Evolutionary conservation across 2,329 filamentous ascomycete genomes (phyloP).

Genomic region (Aspergillus arachidicola): DNA sequence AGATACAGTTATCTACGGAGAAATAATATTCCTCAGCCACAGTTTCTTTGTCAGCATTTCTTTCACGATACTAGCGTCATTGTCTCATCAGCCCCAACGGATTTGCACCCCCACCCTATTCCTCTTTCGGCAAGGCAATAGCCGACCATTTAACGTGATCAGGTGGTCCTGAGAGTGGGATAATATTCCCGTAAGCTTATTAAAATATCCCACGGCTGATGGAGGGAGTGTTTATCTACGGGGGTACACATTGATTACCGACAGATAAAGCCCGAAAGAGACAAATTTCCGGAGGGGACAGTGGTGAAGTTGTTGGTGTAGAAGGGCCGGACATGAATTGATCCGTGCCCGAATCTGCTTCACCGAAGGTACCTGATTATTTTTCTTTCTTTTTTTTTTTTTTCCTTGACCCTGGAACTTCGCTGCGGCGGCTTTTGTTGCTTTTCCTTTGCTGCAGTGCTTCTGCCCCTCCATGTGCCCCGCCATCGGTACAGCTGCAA

Average conservation of each 20-base stretch:
- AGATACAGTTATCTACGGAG: neutral
- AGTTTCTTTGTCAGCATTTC: neutral
- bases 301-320: neutral
- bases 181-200: slow-evolving; percentile 9
- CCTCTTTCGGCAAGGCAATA: slow-evolving; percentile 26
- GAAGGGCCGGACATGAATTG: slow-evolving; percentile 1
- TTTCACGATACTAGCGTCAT: neutral
- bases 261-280: slow-evolving; percentile 8
- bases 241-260: neutral
- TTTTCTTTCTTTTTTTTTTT: slow-evolving; percentile 5
- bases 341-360: slow-evolving; percentile 14
- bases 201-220: slow-evolving; percentile 3
- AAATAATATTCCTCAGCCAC: slow-evolving; percentile 1
- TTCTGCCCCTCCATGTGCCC: slow-evolving; percentile 25
- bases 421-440: neutral
- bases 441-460: neutral
- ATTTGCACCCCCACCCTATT: slow-evolving; percentile 36
- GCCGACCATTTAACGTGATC: slow-evolving; percentile 18
- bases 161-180: neutral
- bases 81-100: slow-evolving; percentile 7
- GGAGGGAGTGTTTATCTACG: neutral
- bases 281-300: slow-evolving; percentile 14
- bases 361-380: slow-evolving; percentile 19
- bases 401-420: neutral
- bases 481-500: slow-evolving; percentile 16